Base-by-base conservation (phyloP, 495 filamentous ascomycete genomes). In the Aspergillus baeticus region DNA sequence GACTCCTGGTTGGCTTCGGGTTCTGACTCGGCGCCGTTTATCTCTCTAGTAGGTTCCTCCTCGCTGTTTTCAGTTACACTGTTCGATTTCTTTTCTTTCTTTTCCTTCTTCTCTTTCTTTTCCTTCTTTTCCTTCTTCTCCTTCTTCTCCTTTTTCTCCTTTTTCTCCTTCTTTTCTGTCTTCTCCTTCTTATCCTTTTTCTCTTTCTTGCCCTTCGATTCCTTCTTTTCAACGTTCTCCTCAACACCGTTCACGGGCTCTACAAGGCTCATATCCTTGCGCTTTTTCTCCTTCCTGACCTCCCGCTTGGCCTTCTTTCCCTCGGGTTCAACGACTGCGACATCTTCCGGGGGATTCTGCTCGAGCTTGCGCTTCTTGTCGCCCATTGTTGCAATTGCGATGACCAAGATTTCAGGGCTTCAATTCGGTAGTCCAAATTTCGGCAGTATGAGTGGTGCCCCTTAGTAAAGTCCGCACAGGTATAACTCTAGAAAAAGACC, bases 331-430 rank as follows among this genome's bases (percentile, higher is more conserved):
- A 64, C 55, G 6, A 54, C 63, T 1, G 44, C 10, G 29, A 43
- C 45, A 43, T 43, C 54, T 15, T 43, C 45, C 1, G 17, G 14
- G 35, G 44, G 44, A 46, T 72, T 68, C 39, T 67, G 64, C 23
- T 60, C 59, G 62, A 72, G 68, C 67, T 78, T 78, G 70, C 75
- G 75, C 67, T 74, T 76, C 60, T 74, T 77, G 59, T 76, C 71
- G 48, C 69, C 63, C 70, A 76, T 78, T 66, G 51, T 69, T 51
- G 23, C 36, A 36, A 13, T 11, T 17, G 38, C 15, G 26, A 29
- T 5, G 20, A 23, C 17, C 14, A 6, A 23, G 4, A 46, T 29
- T 22, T 11, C 22, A 14, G 18, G 41, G 18, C 38, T 1, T n/a
- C 21, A 1, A 4, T 29, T 41, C 39, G 38, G 46, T 3, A 26